Evolutionary conservation across 1,139 yeast genomes (phyloP), one percentile per base, ranked within the genome.

Genomic region (Pichia kudriavzevii): DNA sequence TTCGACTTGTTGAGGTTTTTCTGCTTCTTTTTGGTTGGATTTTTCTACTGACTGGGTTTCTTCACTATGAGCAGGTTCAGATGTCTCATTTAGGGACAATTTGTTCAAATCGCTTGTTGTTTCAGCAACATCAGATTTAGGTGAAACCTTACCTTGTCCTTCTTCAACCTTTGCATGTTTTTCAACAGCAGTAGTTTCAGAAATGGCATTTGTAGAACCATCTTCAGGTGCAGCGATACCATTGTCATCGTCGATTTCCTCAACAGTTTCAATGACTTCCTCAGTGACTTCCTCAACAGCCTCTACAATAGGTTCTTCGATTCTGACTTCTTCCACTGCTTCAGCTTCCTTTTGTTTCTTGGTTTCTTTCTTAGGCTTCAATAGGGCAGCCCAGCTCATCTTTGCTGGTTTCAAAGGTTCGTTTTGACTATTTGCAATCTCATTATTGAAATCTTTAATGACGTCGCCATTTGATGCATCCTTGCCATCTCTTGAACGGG

Each of bases 331-430:
- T 32, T 43, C 46, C 34, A n/a, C n/a, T 21, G 23, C 38, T 30
- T 39, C 41, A 25, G 38, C 43, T 22, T 40, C 43, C 23, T 34
- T 13, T 24, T 22, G 44, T 38, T 29, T 22, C 44, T 41, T 34
- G 29, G 34, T 35, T 10, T 45, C 36, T 30, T 49, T 50, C 40
- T 46, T 50, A 16, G 47, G 48, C 26, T 45, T 49, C 23, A 36
- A 34, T 16, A 42, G 42, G 22, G 45, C 45, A 15, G 52, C 51
- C 48, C 63, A 46, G 55, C 64, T 27, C 42, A 50, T 42, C 28
- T 27, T 28, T 18, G 29, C 14, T 17, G 29, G 30, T 9, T 32
- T 19, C 9, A n/a, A n/a, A 23, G 11, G 16, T 23, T 26, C 28
- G 16, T 29, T 22, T 28, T 30, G 7, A 17, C 22, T 24, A 14